Conservation (phyloP, 1,284 basidiomycete species). For the Calocybe gambosa region DNA sequence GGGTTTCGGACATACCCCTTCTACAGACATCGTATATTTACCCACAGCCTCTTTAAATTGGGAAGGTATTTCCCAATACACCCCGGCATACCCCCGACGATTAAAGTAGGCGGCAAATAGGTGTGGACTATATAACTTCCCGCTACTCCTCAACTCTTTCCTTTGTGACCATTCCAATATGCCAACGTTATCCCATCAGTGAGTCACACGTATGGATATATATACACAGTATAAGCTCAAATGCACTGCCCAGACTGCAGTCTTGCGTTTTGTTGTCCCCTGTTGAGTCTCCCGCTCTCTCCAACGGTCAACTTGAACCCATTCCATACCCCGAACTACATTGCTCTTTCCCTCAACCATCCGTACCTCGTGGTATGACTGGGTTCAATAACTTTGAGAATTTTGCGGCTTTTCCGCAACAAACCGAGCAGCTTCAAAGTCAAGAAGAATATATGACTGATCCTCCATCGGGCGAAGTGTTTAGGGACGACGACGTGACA, state of each 20-base stretch:
- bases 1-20: constrained; percentile 11
- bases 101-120: constrained; percentile 15
- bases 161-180: constrained; percentile 13
- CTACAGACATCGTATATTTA: constrained; percentile 8
- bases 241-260: constrained; percentile 7
- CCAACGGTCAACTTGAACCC: constrained; percentile 1
- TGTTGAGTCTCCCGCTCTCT: constrained; percentile 3
- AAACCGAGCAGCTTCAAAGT: not conserved
- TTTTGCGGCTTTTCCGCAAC: constrained; percentile 2
- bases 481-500: not conserved
- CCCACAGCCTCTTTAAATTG: constrained; percentile 16
- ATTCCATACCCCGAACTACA: constrained; percentile 5
- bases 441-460: constrained; percentile 1
- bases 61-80: constrained; percentile 10
- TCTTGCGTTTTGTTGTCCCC: constrained; percentile 7
- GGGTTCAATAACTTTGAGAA: constrained; percentile 8
- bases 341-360: constrained; percentile 4
- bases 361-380: constrained; percentile 14
- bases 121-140: constrained; percentile 17
- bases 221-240: constrained; percentile 1
- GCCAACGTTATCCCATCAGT: constrained; percentile 14
- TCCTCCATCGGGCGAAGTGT: not conserved
- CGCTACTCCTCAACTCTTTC: constrained; percentile 1
- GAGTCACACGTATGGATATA: constrained; percentile 13
- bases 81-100: constrained; percentile 12